Conservation (phyloP, 139 green algal species). For the Chlamydomonas schloesseri region DNA sequence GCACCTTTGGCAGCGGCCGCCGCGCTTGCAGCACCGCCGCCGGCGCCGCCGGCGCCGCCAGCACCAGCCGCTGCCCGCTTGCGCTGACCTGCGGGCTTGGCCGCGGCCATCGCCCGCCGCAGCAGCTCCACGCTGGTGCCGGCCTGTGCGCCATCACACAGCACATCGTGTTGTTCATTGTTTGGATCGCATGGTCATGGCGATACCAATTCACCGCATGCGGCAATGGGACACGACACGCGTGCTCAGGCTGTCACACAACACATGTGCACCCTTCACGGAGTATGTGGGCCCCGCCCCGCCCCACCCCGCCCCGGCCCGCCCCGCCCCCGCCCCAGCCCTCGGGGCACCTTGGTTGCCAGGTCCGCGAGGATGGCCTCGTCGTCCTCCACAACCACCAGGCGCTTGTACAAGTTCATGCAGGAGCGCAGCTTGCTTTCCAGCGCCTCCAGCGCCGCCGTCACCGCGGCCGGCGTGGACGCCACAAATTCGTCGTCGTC, state of each 20-base stretch:
- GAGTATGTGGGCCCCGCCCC: no score
- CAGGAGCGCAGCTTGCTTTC: background rate
- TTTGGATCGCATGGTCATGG: no score
- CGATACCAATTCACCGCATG: no score
- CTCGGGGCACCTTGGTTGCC: constrained; percentile 2
- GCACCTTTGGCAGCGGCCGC: no score
- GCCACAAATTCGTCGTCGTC: no score
- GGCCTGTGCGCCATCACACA: no score
- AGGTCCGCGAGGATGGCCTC: background rate
- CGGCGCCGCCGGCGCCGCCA: background rate
- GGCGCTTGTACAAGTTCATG: constrained; percentile 8
- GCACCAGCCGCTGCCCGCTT: no score
- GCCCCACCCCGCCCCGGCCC: background rate
- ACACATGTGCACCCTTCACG: no score
- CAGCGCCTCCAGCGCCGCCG: background rate
- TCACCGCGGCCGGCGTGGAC: no score
- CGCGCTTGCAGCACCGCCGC: background rate
- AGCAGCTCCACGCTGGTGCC: background rate
- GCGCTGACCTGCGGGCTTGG: background rate
- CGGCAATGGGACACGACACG: no score
- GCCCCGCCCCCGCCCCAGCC: background rate
- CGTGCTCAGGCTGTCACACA: no score
- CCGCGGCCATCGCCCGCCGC: background rate
- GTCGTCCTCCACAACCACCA: background rate
- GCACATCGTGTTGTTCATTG: no score